Base-by-base conservation (phyloP, 306 rosid genomes). In the Quercus rubra region DNA sequence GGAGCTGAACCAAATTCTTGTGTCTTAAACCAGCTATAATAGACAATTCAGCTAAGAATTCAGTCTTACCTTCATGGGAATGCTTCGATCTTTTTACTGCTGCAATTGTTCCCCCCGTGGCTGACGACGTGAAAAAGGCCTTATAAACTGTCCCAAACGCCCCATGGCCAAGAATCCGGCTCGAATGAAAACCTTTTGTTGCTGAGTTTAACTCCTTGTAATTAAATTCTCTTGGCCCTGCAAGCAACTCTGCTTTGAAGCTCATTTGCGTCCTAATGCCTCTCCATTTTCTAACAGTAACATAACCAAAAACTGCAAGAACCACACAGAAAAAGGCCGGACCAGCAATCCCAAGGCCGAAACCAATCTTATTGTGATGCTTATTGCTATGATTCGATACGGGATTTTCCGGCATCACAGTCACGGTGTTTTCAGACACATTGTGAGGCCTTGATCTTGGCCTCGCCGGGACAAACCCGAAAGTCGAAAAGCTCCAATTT, bases 111-210 rank as follows among this genome's bases (percentile, higher is more conserved):
- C 91, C 90, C 13, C 91, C 90, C 5, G 4, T 4, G 38, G 11
- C 41, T 0, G 93, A 75, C 2, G 90, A 70, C 9, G 38, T 59
- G 56, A 86, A 88, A 74, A 88, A 84, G 1, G 96, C 98, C 78
- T 92, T 94, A 78, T 92, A 94, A 2, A 94, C 97, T 0, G 98
- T 91, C 61, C 97, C 97, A 49, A 94, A 94, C 0, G 98, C 93
- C 7, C 98, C 98, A 19, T 92, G 85, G 20, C 94, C 97, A 11
- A 94, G 74, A 21, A 90, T 86, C 77, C 97, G 84, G 20, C 84
- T 89, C 1, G 95, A 74, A 82, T 94, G 97, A 85, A 94, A 94
- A 76, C 90, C 94, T 52, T 85, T 90, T 0, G 94, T 90, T 28
- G 98, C 91, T 1, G 61, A 55, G 64, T 85, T 94, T 49, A 94